Conservation (phyloP, 257 asterid species). For the Solanum gracilifrons region DNA sequence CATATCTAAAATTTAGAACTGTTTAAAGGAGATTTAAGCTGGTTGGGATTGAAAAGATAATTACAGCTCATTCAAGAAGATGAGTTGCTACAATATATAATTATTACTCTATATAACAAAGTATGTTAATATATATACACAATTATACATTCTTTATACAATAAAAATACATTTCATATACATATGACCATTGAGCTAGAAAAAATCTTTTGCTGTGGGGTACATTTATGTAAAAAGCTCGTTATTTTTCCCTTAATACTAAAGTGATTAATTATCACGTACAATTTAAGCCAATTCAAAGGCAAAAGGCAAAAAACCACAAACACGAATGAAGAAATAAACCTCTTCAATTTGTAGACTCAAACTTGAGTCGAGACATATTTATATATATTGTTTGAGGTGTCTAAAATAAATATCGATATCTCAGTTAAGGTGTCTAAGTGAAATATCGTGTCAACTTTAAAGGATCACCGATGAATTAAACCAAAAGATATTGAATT, state of each 20-base stretch:
- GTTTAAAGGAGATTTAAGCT: background rate
- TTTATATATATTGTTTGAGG: background rate
- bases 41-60: background rate
- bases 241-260: background rate
- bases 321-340: background rate
- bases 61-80: background rate
- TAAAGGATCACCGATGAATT: fast-evolving
- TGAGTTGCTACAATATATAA: background rate
- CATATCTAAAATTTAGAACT: too few relatives aligned
- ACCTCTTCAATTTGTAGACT: background rate
- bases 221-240: background rate
- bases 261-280: background rate
- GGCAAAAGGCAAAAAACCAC: background rate
- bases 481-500: background rate
- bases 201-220: background rate
- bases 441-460: too few relatives aligned
- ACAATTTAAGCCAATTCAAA: background rate
- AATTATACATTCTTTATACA: background rate
- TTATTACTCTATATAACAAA: background rate
- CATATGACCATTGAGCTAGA: background rate
- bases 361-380: background rate
- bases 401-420: too few relatives aligned
- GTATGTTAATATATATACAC: background rate
- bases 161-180: background rate
- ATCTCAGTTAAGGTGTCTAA: too few relatives aligned